A percentile compares a stretch with the other conserved stretches of the same genome.
Conservation (phyloP, 2,329 filamentous ascomycete genomes). For the Thelonectria discophora region DNA sequence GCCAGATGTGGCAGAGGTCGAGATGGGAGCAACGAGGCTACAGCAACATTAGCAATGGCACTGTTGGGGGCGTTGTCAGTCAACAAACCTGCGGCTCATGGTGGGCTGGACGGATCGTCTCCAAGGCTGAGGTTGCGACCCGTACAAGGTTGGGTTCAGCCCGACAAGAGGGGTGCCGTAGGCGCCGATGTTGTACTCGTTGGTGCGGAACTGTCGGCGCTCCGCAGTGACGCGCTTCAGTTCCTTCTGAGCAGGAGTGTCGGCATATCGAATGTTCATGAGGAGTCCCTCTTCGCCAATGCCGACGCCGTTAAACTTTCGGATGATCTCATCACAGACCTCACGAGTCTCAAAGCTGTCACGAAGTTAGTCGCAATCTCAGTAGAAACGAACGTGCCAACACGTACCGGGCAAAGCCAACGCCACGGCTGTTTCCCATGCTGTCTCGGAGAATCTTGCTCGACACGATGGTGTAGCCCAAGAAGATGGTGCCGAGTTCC, state of each 20-base stretch:
- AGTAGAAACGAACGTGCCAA: neutral
- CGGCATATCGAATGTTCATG: slow-evolving; percentile 94
- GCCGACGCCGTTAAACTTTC: slow-evolving; percentile 81
- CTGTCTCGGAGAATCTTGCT: slow-evolving; percentile 94
- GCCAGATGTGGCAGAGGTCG: slow-evolving; percentile 8
- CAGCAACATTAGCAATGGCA: slow-evolving; percentile 15
- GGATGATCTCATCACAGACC: slow-evolving; percentile 88
- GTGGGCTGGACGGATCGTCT: slow-evolving; percentile 43
- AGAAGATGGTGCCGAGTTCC: slow-evolving; percentile 82
- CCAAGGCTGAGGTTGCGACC: slow-evolving; percentile 50
- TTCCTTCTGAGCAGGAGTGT: slow-evolving; percentile 95
- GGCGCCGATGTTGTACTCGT: slow-evolving; percentile 86
- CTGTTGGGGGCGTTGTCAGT: neutral
- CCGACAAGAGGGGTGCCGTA: slow-evolving; percentile 71
- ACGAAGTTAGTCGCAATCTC: slow-evolving; percentile 9
- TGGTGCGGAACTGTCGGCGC: slow-evolving; percentile 92
- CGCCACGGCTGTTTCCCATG: slow-evolving; percentile 92
- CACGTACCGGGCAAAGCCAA: slow-evolving; percentile 92
- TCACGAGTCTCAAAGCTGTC: slow-evolving; percentile 87
- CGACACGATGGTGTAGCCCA: slow-evolving; percentile 84
- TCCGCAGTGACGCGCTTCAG: slow-evolving; percentile 96
- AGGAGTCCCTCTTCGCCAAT: slow-evolving; percentile 82
- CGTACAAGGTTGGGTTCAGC: slow-evolving; percentile 54
- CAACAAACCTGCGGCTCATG: slow-evolving; percentile 44
- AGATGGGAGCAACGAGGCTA: slow-evolving; percentile 19